Evolutionary conservation across 2,329 filamentous ascomycete species (phyloP), one percentile per base, ranked within the genome.

Genomic region (Tolypocladium ovalisporum): DNA sequence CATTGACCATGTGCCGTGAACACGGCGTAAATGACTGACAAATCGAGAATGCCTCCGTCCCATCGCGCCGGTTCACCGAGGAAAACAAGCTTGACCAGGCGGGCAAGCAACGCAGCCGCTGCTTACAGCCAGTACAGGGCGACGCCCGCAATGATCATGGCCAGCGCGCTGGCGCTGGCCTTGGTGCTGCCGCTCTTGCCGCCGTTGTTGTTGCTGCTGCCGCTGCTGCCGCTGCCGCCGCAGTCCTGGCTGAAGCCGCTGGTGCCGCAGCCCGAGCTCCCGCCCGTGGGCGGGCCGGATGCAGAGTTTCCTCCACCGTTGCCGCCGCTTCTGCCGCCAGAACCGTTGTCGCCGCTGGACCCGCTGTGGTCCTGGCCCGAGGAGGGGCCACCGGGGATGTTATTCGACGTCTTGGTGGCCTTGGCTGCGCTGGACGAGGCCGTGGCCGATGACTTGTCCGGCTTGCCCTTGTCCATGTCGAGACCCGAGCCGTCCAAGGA

Each of bases 401-500:
- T 62, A 32, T 66, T 64, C 39, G 57, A 57, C 53, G 64, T 66
- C 44, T 65, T 62, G 61, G 62, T 62, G 40, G 64, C 55, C 27
- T 52, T 60, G 34, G 59, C 57, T 3, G 63, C 59, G n/a, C 61
- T 59, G 52, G 58, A 58, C 13, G 63, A 56, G 1, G 58, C 51
- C 13, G 63, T 55, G 1, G 58, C 51, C 19, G 62, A 54, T 27
- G 37, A 17, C 39, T 36, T 39, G n/a, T 55, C 36, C 54, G 62
- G 49, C 64, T 70, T 70, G 59, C 74, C 76, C 27, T 72, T 71
- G 57, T 80, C 70, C 81, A 87, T 89, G 68, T 97, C 80, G 47
- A 86, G 79, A 55, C 94, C 94, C 1, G 88, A 90, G n/a, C 85
- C 92, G 56, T 85, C 75, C 61, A 97, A 83, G 29, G 89, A 94